These are phyloP conservation scores for Chalciporus sp. DNA, from an alignment of 1,284 basidiomycete species.

Conservation along the genomic window DNA sequence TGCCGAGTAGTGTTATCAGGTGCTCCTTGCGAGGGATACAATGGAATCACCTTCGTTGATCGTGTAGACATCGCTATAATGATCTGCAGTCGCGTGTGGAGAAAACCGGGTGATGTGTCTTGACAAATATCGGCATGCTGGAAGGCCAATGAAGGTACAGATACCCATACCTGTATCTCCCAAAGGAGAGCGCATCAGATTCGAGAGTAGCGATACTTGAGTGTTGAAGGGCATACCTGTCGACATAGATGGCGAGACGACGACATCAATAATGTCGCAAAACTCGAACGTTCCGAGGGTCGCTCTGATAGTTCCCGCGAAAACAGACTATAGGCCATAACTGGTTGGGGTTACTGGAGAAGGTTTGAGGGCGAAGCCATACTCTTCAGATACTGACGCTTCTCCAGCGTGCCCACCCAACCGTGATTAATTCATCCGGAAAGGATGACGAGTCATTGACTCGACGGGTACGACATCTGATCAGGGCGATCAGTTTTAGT, in stretches of 20 bases:
- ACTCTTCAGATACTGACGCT: conserved; percentile 39
- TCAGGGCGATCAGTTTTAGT: neutral
- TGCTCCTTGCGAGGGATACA: neutral
- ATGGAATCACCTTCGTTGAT: conserved; percentile 42
- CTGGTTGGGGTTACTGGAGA: conserved; percentile 53
- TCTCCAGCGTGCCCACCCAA: too few relatives aligned
- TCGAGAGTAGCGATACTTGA: neutral
- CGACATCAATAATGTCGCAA: conserved; percentile 12
- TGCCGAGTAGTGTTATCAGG: conserved; percentile 5
- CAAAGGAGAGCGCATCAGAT: conserved; percentile 3
- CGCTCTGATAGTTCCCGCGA: conserved; percentile 52
- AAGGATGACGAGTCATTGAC: conserved; percentile 52
- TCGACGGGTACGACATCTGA: conserved; percentile 72
- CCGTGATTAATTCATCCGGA: conserved; percentile 40
- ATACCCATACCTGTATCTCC: conserved; percentile 20
- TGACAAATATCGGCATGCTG: conserved; percentile 45
- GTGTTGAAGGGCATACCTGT: conserved; percentile 8
- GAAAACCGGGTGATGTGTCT: conserved; percentile 49
- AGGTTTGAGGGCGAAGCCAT: conserved; percentile 50
- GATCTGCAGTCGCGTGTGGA: conserved; percentile 26
- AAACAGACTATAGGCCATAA: conserved; percentile 46
- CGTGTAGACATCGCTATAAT: conserved; percentile 50
- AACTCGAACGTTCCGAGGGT: conserved; percentile 38
- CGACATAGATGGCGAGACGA: conserved; percentile 14
- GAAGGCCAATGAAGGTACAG: neutral